Evolutionary conservation across 176 grass and related monocot species (phyloP).

Genomic region (Avena eriantha): DNA sequence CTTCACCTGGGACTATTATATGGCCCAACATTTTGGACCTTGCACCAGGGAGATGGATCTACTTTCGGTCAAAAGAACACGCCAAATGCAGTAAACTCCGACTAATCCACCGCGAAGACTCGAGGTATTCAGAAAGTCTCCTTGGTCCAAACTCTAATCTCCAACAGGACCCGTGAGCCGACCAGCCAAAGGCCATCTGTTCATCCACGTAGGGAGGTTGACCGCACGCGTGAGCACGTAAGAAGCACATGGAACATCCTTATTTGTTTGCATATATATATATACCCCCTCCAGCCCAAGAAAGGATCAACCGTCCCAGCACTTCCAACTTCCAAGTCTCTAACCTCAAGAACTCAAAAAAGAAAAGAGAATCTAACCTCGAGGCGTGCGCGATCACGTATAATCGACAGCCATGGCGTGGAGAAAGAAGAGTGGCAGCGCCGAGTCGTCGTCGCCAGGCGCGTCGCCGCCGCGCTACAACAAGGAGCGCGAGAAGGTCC

Average conservation of each 20-base stretch:
- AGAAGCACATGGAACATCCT: not conserved
- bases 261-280: too few relatives aligned
- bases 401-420: slow-evolving; percentile 29
- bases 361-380: too few relatives aligned
- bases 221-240: not conserved
- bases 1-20: not conserved
- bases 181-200: not conserved
- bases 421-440: slow-evolving; percentile 36
- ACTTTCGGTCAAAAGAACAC: not conserved
- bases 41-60: not conserved
- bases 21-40: not conserved
- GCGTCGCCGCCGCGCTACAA: not conserved
- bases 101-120: not conserved
- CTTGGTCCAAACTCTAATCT: not conserved
- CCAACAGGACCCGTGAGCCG: not conserved
- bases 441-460: not conserved
- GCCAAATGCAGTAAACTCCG: not conserved
- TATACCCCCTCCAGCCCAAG: too few relatives aligned
- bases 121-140: not conserved
- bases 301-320: too few relatives aligned
- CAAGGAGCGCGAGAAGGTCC: not conserved
- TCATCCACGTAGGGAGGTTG: not conserved
- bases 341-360: too few relatives aligned
- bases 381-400: not conserved
- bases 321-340: too few relatives aligned